A percentile compares a stretch with the other conserved stretches of the same genome.
Conservation (phyloP, 148 eudicot genomes). For the Rhododendron simsii region DNA sequence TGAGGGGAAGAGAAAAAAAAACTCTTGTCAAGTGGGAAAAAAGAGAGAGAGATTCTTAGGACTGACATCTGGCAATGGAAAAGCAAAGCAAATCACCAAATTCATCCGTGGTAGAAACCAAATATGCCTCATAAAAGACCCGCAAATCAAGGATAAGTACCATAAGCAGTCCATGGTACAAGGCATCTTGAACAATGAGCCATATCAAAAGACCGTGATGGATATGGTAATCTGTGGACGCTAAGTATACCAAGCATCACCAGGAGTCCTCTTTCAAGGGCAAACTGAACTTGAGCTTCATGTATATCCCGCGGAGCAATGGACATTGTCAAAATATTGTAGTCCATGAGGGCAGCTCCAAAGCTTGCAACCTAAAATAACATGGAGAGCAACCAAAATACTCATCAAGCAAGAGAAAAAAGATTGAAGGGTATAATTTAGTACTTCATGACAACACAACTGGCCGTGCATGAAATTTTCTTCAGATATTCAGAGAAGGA, state of each 20-base stretch:
- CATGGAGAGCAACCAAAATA: neutral
- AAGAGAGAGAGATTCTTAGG: neutral
- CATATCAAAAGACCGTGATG: constrained; percentile 56
- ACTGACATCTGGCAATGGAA: neutral
- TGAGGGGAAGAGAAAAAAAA: too few species aligned
- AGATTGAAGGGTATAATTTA: neutral
- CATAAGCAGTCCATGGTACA: constrained; percentile 49
- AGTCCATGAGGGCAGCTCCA: constrained; percentile 44
- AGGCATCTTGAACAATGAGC: constrained; percentile 67
- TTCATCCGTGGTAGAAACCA: neutral
- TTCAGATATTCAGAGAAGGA: neutral
- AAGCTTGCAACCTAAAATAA: constrained; percentile 50
- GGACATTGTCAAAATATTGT: constrained; percentile 53
- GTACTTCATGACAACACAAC: neutral
- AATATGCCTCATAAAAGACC: neutral
- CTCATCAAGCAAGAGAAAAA: neutral
- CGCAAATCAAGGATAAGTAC: constrained; percentile 23
- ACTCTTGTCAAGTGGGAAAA: neutral
- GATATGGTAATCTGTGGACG: constrained; percentile 46
- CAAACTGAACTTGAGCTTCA: constrained; percentile 65
- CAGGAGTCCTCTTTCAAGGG: constrained; percentile 57
- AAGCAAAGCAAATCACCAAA: neutral
- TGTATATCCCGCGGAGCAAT: constrained; percentile 56
- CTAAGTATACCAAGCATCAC: constrained; percentile 54
- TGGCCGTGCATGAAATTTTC: too few species aligned